phyloP scores from a whole-genome alignment of 805 yeast species.

The Barnettozyma vustinii region DNA sequence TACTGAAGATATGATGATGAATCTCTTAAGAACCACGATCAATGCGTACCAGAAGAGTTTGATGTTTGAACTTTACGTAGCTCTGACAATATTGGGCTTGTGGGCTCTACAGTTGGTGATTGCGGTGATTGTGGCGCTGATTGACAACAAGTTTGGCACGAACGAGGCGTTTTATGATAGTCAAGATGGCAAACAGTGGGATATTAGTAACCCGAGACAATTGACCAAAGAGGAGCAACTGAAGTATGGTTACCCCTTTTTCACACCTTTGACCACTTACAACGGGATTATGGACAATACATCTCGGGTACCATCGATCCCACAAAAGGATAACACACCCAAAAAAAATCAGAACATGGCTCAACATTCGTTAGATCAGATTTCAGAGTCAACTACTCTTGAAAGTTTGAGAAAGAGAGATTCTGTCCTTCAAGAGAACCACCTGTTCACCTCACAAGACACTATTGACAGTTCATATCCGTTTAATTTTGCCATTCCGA shows the following conservation, averaged over 20 bases:
- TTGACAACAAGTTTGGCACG: conserved; percentile 2
- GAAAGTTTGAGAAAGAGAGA: background rate
- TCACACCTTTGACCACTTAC: conserved; percentile 3
- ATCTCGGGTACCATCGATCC: background rate
- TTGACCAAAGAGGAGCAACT: conserved; percentile 14
- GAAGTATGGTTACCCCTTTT: conserved; percentile 19
- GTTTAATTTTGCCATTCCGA: background rate
- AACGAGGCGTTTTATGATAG: background rate
- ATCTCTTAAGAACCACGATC: conserved; percentile 26
- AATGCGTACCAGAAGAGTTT: conserved; percentile 32
- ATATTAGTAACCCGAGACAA: conserved; percentile 18
- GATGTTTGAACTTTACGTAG: conserved; percentile 41
- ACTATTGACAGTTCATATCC: background rate
- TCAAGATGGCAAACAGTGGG: background rate
- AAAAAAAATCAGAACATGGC: background rate
- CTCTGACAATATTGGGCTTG: conserved; percentile 36
- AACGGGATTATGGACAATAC: background rate
- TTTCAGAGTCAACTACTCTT: background rate
- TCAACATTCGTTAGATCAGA: background rate
- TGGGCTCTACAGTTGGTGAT: conserved; percentile 45
- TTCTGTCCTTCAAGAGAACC: background rate
- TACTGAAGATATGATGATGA: conserved; percentile 23
- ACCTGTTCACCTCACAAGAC: background rate
- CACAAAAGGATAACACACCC: background rate
- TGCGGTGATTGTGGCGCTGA: conserved; percentile 25